These are phyloP conservation scores for Hansfordia pulvinata DNA, from an alignment of 2,329 filamentous ascomycete species.

Conservation along the genomic window DNA sequence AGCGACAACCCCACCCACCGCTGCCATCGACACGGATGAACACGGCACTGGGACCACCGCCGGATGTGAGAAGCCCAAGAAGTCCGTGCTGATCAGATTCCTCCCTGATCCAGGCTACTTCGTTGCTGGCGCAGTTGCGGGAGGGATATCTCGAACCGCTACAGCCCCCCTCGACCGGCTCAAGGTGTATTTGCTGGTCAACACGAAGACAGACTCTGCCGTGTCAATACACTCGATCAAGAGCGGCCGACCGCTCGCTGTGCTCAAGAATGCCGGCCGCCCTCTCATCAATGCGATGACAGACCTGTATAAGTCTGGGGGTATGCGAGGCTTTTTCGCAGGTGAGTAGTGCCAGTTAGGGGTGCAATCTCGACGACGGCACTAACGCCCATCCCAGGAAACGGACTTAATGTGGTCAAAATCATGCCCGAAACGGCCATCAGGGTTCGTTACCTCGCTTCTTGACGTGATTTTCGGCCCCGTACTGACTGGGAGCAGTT, in stretches of 20 bases:
- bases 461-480: background rate
- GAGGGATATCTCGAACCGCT: constrained; percentile 86
- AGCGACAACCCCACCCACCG: constrained; percentile 3
- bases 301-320: constrained; percentile 75
- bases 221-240: constrained; percentile 46
- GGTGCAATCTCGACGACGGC: background rate
- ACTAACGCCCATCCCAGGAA: constrained; percentile 43
- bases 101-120: constrained; percentile 94
- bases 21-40: constrained; percentile 6
- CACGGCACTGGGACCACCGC: background rate
- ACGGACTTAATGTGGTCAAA: constrained; percentile 91
- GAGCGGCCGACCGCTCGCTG: constrained; percentile 51
- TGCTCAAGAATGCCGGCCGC: constrained; percentile 49
- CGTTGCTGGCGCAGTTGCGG: constrained; percentile 84
- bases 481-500: too few relatives aligned
- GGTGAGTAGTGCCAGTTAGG: constrained; percentile 38
- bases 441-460: constrained; percentile 33
- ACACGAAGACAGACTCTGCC: constrained; percentile 45
- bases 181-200: constrained; percentile 94
- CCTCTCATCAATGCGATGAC: constrained; percentile 62
- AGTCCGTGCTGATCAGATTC: constrained; percentile 48
- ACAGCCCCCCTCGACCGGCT: constrained; percentile 93
- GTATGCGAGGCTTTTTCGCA: constrained; percentile 80
- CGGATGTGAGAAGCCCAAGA: constrained; percentile 23
- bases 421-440: constrained; percentile 98